Evolutionary conservation across 139 green algal genomes (phyloP).

Genomic region (Haematococcus lacustris): DNA sequence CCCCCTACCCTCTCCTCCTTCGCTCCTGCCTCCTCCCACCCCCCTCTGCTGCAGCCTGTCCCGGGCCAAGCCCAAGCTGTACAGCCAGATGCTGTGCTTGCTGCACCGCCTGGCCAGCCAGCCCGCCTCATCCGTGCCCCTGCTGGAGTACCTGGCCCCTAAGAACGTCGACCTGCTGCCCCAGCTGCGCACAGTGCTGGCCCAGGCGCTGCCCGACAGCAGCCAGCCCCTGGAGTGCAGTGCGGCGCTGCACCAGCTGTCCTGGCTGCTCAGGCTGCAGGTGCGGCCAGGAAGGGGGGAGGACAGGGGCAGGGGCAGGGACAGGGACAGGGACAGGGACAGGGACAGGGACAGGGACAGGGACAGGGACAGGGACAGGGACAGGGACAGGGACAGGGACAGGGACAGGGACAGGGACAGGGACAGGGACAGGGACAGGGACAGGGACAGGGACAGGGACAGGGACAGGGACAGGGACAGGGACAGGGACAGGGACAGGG

Average conservation of each 20-base stretch:
- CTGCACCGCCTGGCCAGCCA: constrained; percentile 21
- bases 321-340: too few relatives aligned
- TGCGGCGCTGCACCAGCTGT: constrained; percentile 36
- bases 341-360: too few relatives aligned
- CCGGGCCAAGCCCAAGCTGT: constrained; percentile 28
- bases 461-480: too few relatives aligned
- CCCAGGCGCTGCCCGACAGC: background rate
- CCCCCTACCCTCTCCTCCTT: background rate
- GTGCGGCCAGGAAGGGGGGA: too few relatives aligned
- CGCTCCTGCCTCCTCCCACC: constrained; percentile 1
- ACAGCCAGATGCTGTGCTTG: constrained; percentile 28
- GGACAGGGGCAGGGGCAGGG: too few relatives aligned
- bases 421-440: too few relatives aligned
- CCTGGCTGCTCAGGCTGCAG: constrained; percentile 38
- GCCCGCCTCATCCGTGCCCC: constrained; percentile 10
- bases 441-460: too few relatives aligned
- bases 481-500: too few relatives aligned
- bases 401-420: too few relatives aligned
- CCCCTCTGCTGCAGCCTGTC: constrained; percentile 19
- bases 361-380: too few relatives aligned
- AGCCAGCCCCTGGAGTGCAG: constrained; percentile 2
- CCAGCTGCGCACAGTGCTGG: background rate
- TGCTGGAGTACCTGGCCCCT: constrained; percentile 28
- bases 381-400: too few relatives aligned
- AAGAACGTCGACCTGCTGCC: too few relatives aligned